Base-by-base conservation (phyloP, 1,284 basidiomycete species). In the Farysia itapuensis region DNA sequence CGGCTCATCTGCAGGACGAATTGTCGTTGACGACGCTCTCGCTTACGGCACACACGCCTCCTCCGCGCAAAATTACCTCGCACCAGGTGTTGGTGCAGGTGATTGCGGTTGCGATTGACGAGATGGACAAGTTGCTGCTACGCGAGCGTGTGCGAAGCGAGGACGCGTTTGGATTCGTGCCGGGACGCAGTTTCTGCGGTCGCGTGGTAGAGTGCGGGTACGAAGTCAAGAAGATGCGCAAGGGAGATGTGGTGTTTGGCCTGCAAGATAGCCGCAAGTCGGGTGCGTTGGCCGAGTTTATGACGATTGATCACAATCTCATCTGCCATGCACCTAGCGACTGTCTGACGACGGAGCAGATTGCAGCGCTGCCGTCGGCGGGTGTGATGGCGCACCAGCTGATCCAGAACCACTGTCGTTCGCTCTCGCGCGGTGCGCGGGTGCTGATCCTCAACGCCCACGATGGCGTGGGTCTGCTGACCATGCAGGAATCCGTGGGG, bases 361-460 rank as follows among this genome's bases (percentile, higher is more conserved):
- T 79, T n/a, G 76, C 78, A 3, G 70, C 77, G n/a, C 61, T 79
- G 18, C 77, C 78, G 0, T 51, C 76, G 3, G 69, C 77, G 16
- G 79, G 78, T 5, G 69, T 78, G 12, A 57, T 75, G 49, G 75
- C 78, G 2, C 70, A 77, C 49, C 75, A 78, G 49, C 59, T 79
- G 33, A 70, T 79, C 51, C 67, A 74, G 34, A 72, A 75, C 18
- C 70, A 79, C 45, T 77, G 77, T 41, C 37, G 49, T 8, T 48
- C 67, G 18, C 67, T 80, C 3, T 73, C 70, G 12, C 67, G 71
- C 9, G 79, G 78, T 2, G 42, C 64, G 2, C 58, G 77, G 30
- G 67, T 79, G 15, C 67, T 80, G 34, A 75, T 80, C 32, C 61
- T 80, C 33, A 77, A 78, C 39, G 79, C 78, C 7, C 79, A 80